Evolutionary conservation across 164 flowering plant species (phyloP).

Genomic region (Amborella trichopoda): DNA sequence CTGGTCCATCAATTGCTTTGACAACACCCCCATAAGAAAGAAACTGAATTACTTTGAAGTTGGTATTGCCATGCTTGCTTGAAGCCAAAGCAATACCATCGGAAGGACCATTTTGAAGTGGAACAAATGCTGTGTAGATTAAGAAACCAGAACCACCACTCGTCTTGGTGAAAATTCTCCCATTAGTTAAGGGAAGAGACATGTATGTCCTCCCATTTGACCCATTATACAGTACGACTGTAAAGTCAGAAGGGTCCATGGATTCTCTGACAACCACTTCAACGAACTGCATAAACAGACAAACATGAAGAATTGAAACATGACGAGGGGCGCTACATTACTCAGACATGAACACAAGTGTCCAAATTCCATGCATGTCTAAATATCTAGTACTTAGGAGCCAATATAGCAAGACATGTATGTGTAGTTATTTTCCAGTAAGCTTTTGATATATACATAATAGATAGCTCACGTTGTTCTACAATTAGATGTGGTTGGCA

Average conservation of each 20-base stretch:
- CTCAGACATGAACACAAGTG: no score
- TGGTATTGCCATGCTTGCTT: background rate
- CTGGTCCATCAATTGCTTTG: conserved; percentile 15
- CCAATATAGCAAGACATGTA: no score
- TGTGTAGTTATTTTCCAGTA: no score
- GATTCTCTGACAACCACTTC: conserved; percentile 13
- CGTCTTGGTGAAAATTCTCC: conserved; percentile 5
- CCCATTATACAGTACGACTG: conserved; percentile 15
- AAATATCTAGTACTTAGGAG: no score
- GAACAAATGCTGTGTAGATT: conserved; percentile 11
- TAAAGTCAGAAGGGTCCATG: conserved; percentile 4
- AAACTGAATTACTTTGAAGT: conserved; percentile 11
- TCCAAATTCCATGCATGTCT: no score
- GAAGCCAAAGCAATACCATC: conserved; percentile 16
- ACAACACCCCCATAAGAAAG: conserved; percentile 14
- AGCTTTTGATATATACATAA: no score
- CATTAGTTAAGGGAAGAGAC: conserved; percentile 8
- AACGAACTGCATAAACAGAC: conserved; percentile 11
- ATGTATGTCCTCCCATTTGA: conserved; percentile 13
- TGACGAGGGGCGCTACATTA: no score
- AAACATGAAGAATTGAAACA: no score
- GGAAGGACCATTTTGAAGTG: conserved; percentile 18
- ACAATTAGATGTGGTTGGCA: no score
- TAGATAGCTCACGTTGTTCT: no score
- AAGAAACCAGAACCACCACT: conserved; percentile 8